phyloP scores from a whole-genome alignment of 495 filamentous ascomycete species.

The Annulohypoxylon maeteangense region DNA sequence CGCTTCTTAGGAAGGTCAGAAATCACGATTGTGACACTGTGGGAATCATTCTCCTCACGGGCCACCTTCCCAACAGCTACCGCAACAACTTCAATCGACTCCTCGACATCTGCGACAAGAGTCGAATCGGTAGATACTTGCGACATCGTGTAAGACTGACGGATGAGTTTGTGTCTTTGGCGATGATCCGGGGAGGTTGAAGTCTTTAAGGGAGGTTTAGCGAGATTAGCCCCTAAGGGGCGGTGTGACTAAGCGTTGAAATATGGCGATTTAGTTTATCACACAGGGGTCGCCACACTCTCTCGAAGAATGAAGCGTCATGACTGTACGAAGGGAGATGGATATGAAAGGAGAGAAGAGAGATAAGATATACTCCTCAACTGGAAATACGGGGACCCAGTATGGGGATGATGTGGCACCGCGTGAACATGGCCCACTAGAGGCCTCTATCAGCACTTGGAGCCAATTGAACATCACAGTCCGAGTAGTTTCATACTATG shows the following conservation, averaged over 20 bases:
- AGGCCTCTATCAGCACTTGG: background rate
- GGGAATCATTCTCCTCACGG: background rate
- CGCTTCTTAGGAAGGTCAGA: constrained; percentile 4
- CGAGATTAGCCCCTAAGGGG: background rate
- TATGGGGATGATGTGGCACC: constrained; percentile 9
- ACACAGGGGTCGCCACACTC: background rate
- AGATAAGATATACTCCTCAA: background rate
- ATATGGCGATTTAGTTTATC: background rate
- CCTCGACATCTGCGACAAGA: background rate
- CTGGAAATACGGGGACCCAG: background rate
- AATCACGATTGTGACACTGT: constrained; percentile 1
- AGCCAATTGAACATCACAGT: background rate
- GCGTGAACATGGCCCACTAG: background rate
- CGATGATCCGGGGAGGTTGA: background rate
- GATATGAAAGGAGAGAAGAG: background rate
- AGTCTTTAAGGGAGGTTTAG: background rate
- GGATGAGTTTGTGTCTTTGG: background rate
- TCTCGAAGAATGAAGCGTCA: background rate
- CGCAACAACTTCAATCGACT: background rate
- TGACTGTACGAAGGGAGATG: background rate
- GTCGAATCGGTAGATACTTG: background rate
- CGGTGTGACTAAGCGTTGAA: background rate
- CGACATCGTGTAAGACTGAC: background rate
- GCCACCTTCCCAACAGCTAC: background rate
- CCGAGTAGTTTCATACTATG: background rate